Percentiles rank a stretch among this genome's conserved stretches.
Conservation (phyloP, 164 flowering plant genomes). For the Dillenia suffruticosa region DNA sequence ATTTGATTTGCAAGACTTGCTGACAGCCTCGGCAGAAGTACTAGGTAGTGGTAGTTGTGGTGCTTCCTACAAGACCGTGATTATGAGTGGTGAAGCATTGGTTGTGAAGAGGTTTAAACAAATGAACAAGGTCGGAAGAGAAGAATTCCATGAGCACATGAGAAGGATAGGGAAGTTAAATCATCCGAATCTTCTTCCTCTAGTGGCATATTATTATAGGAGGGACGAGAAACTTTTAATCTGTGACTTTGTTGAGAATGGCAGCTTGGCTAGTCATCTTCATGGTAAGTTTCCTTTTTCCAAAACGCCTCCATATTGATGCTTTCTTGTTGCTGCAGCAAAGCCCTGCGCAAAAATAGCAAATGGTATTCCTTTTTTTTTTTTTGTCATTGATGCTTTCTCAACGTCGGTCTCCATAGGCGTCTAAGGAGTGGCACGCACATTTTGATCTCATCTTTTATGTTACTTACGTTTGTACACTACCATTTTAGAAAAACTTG, state of each 20-base stretch:
- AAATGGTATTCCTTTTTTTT: too few species aligned
- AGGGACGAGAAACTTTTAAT: slow-evolving; percentile 86
- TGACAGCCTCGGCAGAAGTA: slow-evolving; percentile 76
- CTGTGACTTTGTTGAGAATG: slow-evolving; percentile 37
- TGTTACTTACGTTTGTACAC: not conserved
- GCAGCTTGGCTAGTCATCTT: slow-evolving; percentile 69
- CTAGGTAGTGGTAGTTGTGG: slow-evolving; percentile 77
- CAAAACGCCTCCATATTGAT: too few species aligned
- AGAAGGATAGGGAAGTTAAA: slow-evolving; percentile 62
- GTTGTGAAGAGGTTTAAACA: slow-evolving; percentile 83
- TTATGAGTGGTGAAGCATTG: slow-evolving; percentile 41
- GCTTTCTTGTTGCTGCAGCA: too few species aligned
- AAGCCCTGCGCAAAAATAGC: too few species aligned
- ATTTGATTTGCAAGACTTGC: slow-evolving; percentile 70
- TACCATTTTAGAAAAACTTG: too few species aligned
- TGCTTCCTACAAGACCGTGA: slow-evolving; percentile 67
- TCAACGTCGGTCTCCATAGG: not conserved
- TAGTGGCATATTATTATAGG: slow-evolving; percentile 76
- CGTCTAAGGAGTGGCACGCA: too few species aligned
- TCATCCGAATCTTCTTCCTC: slow-evolving; percentile 68
- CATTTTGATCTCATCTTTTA: not conserved
- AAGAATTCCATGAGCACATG: slow-evolving; percentile 86
- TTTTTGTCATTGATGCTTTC: not conserved
- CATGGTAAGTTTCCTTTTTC: slow-evolving; percentile 44
- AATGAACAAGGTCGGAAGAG: slow-evolving; percentile 71